phyloP scores from a whole-genome alignment of 2,329 filamentous ascomycete species.

The Catunica adiposa region DNA sequence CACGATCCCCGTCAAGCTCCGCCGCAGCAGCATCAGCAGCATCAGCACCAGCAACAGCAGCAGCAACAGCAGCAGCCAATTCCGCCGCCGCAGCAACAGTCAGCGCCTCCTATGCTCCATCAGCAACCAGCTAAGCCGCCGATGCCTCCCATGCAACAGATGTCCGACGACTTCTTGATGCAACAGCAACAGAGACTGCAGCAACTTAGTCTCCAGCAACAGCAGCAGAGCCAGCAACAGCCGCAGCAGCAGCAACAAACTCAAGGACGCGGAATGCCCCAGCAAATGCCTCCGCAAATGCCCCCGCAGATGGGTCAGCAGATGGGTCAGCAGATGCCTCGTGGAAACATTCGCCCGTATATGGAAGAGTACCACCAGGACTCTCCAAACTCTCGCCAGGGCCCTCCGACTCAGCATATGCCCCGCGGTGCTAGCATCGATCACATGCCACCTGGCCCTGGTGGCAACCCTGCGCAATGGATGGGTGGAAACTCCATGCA shows the following conservation, averaged over 20 bases:
- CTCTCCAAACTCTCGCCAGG: slow-evolving; percentile 29
- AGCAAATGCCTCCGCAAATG: too few relatives aligned
- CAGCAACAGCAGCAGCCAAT: slow-evolving; percentile 30
- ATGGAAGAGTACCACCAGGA: slow-evolving; percentile 38
- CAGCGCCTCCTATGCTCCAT: slow-evolving; percentile 14
- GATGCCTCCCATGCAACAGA: slow-evolving; percentile 6
- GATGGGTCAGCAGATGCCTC: slow-evolving; percentile 16
- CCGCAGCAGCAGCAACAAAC: too few relatives aligned
- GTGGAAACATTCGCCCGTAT: slow-evolving; percentile 29
- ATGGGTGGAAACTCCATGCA: slow-evolving; percentile 26
- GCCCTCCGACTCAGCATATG: slow-evolving; percentile 44
- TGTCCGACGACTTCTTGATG: slow-evolving; percentile 15
- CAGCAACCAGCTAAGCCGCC: slow-evolving; percentile 13
- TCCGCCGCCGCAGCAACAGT: slow-evolving; percentile 16
- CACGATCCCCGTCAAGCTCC: slow-evolving; percentile 35
- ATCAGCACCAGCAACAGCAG: slow-evolving; percentile 18
- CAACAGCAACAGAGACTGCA: slow-evolving; percentile 16
- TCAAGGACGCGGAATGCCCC: slow-evolving; percentile 9
- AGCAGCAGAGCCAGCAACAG: slow-evolving; percentile 16
- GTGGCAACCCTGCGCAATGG: slow-evolving; percentile 30
- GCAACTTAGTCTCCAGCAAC: slow-evolving; percentile 19
- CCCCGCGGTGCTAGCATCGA: slow-evolving; percentile 47
- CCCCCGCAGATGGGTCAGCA: too few relatives aligned
- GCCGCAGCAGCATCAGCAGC: slow-evolving; percentile 32
- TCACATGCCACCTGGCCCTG: slow-evolving; percentile 33